Conservation (phyloP, 2,329 filamentous ascomycete genomes). For the Neonectria punicea region DNA sequence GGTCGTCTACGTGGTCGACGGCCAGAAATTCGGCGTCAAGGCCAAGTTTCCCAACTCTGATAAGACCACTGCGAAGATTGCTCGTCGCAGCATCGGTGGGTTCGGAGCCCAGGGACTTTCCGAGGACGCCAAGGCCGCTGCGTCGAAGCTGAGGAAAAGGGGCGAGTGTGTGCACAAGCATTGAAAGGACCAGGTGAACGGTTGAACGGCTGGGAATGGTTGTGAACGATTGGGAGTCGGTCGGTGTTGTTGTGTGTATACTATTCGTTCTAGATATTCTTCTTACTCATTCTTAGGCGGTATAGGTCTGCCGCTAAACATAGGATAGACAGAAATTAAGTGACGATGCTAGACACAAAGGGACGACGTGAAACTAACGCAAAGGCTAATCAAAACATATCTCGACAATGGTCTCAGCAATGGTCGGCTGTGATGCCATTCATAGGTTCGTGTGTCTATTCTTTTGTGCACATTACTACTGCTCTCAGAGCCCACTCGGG, state of each 20-base stretch:
- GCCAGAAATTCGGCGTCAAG: constrained; percentile 35
- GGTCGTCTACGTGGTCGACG: constrained; percentile 40
- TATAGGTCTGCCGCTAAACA: no score
- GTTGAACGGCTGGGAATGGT: no score
- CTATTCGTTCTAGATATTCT: no score
- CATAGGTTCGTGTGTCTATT: not conserved
- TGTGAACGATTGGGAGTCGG: no score
- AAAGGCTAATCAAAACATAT: not conserved
- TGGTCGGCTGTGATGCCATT: not conserved
- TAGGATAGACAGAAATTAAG: no score
- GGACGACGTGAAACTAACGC: not conserved
- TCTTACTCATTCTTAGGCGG: no score
- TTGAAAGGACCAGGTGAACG: not conserved
- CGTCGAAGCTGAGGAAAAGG: constrained; percentile 31
- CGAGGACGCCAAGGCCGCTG: constrained; percentile 18
- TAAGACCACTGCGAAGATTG: constrained; percentile 23
- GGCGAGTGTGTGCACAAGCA: constrained; percentile 35
- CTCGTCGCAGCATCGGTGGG: constrained; percentile 33
- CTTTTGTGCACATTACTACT: not conserved
- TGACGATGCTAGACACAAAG: not conserved
- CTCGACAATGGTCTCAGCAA: not conserved
- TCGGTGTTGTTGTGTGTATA: no score
- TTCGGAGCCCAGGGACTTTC: constrained; percentile 29
- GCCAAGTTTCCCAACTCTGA: constrained; percentile 41
- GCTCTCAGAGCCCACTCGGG: not conserved